Percentiles rank a stretch among this genome's conserved stretches.
These are phyloP conservation scores for Ascochyta clinopodiicola DNA, from an alignment of 2,329 filamentous ascomycete genomes.

Conservation along the genomic window DNA sequence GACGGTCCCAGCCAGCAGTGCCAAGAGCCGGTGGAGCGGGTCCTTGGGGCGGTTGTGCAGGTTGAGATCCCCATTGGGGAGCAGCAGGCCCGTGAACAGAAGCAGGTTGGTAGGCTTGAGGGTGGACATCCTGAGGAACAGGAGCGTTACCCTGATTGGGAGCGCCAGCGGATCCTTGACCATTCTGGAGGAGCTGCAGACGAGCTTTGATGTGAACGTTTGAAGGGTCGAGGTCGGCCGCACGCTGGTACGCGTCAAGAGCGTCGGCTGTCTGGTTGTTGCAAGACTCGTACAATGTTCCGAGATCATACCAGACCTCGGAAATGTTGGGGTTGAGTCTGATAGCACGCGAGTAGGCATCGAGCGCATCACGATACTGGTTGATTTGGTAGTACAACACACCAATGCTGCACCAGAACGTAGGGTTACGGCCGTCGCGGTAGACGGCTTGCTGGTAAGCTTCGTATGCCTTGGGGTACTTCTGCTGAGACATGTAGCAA, in stretches of 20 bases:
- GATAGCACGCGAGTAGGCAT: conserved; percentile 96
- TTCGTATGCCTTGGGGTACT: conserved; percentile 98
- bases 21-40: conserved; percentile 64
- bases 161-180: conserved; percentile 72
- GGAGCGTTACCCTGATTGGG: conserved; percentile 76
- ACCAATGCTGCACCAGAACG: conserved; percentile 99
- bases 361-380: conserved; percentile 95
- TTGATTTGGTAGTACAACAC: conserved; percentile 99
- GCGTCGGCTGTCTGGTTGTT: conserved; percentile 99
- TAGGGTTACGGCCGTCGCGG: conserved; percentile 94
- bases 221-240: conserved; percentile 88
- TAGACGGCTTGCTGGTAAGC: conserved; percentile 99
- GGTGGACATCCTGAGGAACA: conserved; percentile 95
- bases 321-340: conserved; percentile 97
- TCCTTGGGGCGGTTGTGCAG: conserved; percentile 67
- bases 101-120: conserved; percentile 86
- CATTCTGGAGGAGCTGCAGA: conserved; percentile 84
- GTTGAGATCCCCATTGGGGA: conserved; percentile 87
- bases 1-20: conserved; percentile 65
- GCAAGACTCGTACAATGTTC: conserved; percentile 96
- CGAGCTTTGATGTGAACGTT: conserved; percentile 98
- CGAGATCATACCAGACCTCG: conserved; percentile 98
- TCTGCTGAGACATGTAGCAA: conserved; percentile 99
- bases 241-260: conserved; percentile 91
- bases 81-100: conserved; percentile 83